Evolutionary conservation across 148 eudicot genomes (phyloP), one percentile per base, ranked within the genome.

Genomic region (Diospyros lotus): DNA sequence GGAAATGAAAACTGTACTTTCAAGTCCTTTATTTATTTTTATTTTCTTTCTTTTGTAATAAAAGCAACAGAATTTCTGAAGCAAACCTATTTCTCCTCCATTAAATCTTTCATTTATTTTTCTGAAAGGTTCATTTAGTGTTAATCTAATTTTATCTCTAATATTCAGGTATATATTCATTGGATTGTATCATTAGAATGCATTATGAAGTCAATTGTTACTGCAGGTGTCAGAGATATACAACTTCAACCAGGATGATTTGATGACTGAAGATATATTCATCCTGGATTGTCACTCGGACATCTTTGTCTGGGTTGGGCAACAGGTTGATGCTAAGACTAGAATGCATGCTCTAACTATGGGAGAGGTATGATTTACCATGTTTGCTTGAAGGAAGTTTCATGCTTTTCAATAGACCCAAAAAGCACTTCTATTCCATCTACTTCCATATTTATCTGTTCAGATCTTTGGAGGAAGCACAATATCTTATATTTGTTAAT

Each of bases 231-330:
- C 79, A 4, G 99, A 96, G 81, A 84, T 95, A 73, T 78, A 84
- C 82, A 96, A 89, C 79, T 96, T 91, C 86, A 81, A 81, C 74
- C 99, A 96, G 83, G 98, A 96, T 48, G 98, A 95, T 87, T 84
- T 96, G 75, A 89, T 90, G 91, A 96, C 99, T 58, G 99, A 96
- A 80, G 99, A 96, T 80, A 75, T 96, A 63, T 92, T 85, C 73
- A 84, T 96, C 78, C 89, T 96, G 77, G 93, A 96, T 79, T 86
- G 91, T 79, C 94, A 84, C 76, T 81, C 91, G n/a, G 94, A 88
- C 75, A 78, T 96, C 44, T 96, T 84, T 80, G 90, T 96, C 50
- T 96, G 99, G 99, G 94, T 96, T 58, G 99, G 99, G 72, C 91
- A 87, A 74, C 84, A 88, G 76, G 94, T 93, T 68, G 97, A 93